A percentile compares a stretch with the other conserved stretches of the same genome.
phyloP scores from a whole-genome alignment of 2,329 filamentous ascomycete genomes.

The Diaporthe citriasiana region DNA sequence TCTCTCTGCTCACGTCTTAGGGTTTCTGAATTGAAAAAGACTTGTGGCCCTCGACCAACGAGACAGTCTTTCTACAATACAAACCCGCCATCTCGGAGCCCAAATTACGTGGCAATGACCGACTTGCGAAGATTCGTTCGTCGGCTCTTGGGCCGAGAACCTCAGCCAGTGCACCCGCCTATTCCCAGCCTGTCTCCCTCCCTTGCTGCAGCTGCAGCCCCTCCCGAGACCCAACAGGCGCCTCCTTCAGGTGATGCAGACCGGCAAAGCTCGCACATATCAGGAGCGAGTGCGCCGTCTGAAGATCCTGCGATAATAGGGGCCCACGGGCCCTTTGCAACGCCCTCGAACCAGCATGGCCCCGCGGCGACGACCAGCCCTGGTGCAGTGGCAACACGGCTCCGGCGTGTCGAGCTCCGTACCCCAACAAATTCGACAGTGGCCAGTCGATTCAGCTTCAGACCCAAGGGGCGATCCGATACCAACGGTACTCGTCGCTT shows the following conservation, averaged over 20 bases:
- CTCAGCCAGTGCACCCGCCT: background rate
- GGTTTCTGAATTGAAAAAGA: background rate
- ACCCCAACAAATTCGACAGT: background rate
- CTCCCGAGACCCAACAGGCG: background rate
- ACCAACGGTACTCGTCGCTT: background rate
- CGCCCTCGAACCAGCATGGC: background rate
- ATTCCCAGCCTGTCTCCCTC: background rate
- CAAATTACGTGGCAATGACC: background rate
- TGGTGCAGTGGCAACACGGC: background rate
- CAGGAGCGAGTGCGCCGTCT: too few species aligned
- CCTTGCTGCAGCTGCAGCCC: background rate
- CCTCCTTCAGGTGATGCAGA: too few species aligned
- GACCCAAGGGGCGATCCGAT: background rate
- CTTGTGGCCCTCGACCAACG: background rate
- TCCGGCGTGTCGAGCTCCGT: background rate
- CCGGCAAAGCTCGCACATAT: too few species aligned
- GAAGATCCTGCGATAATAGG: background rate
- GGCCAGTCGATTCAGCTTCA: background rate
- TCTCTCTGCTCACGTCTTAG: background rate
- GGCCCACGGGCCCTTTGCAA: background rate
- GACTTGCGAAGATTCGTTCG: background rate
- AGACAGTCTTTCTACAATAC: too few species aligned
- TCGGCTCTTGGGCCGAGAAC: background rate
- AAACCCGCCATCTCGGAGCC: background rate
- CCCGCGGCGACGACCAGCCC: background rate